Percentiles rank a stretch among this genome's conserved stretches.
Conservation (phyloP, 2,329 filamentous ascomycete genomes). For the Cladosporium colombiae region DNA sequence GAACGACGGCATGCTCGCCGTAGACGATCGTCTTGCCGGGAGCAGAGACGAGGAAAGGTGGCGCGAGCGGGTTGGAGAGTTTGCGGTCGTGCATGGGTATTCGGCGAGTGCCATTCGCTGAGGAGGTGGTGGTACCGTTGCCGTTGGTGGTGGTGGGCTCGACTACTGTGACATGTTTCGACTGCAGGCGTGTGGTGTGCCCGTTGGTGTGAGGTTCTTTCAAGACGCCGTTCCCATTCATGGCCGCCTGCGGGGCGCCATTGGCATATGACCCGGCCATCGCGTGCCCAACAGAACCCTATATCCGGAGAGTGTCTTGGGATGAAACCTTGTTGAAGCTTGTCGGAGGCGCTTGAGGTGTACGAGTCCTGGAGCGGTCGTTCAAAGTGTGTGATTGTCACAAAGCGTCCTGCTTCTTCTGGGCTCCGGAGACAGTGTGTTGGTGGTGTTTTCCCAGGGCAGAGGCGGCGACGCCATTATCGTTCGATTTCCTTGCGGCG, state of each 20-base stretch:
- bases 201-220: slow-evolving; percentile 9
- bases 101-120: slow-evolving; percentile 9
- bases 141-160: slow-evolving; percentile 6
- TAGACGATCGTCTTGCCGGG: slow-evolving; percentile 98
- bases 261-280: slow-evolving; percentile 20
- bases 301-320: neutral
- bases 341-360: neutral
- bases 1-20: slow-evolving; percentile 96
- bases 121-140: neutral
- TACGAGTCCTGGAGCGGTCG: neutral
- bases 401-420: neutral
- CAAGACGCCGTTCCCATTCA: slow-evolving; percentile 12
- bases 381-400: neutral
- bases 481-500: slow-evolving; percentile 18
- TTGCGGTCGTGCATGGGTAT: slow-evolving; percentile 27
- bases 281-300: slow-evolving; percentile 9
- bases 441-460: neutral
- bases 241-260: slow-evolving; percentile 8
- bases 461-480: slow-evolving; percentile 7
- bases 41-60: slow-evolving; percentile 95
- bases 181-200: slow-evolving; percentile 10
- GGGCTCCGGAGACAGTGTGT: neutral
- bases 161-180: slow-evolving; percentile 18
- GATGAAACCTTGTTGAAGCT: slow-evolving; percentile 7
- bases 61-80: slow-evolving; percentile 64